These are phyloP conservation scores for Paramyrothecium roridum DNA, from an alignment of 2,329 filamentous ascomycete genomes.

Conservation along the genomic window DNA sequence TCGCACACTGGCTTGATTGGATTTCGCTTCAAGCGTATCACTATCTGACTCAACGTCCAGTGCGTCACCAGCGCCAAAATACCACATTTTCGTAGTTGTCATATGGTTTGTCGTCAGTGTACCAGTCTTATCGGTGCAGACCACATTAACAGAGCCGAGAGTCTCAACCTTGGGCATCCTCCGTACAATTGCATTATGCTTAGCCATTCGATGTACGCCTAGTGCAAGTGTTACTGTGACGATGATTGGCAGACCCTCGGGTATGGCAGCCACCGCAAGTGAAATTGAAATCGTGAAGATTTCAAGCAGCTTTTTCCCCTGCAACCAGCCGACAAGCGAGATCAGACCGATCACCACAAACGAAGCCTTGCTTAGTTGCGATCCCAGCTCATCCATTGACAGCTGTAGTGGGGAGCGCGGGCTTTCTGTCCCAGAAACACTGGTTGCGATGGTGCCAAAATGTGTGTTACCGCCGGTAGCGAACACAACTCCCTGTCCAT, in stretches of 20 bases:
- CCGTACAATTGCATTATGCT: conserved; percentile 89
- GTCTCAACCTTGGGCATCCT: conserved; percentile 97
- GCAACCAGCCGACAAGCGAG: conserved; percentile 82
- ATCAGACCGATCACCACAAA: conserved; percentile 94
- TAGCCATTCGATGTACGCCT: conserved; percentile 94
- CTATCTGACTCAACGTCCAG: conserved; percentile 54
- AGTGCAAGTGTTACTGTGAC: conserved; percentile 95
- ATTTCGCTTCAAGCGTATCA: conserved; percentile 51
- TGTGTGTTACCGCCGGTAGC: conserved; percentile 91
- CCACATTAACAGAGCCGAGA: conserved; percentile 97
- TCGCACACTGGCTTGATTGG: conserved; percentile 71
- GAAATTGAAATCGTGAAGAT: conserved; percentile 98
- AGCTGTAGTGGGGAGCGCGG: conserved; percentile 90
- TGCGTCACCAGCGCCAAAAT: conserved; percentile 65
- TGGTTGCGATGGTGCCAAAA: conserved; percentile 94
- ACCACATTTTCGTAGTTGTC: conserved; percentile 96
- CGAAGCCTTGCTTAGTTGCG: conserved; percentile 94
- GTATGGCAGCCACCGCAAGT: conserved; percentile 91
- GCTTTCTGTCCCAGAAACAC: conserved; percentile 90
- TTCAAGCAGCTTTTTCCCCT: conserved; percentile 85
- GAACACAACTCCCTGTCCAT: conserved; percentile 96
- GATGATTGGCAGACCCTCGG: conserved; percentile 94
- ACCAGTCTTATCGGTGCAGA: conserved; percentile 97
- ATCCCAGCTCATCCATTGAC: conserved; percentile 96
- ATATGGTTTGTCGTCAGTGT: conserved; percentile 95